Evolutionary conservation across 495 filamentous ascomycete genomes (phyloP), one percentile per base, ranked within the genome.

Genomic region (Talaromyces thailandensis): DNA sequence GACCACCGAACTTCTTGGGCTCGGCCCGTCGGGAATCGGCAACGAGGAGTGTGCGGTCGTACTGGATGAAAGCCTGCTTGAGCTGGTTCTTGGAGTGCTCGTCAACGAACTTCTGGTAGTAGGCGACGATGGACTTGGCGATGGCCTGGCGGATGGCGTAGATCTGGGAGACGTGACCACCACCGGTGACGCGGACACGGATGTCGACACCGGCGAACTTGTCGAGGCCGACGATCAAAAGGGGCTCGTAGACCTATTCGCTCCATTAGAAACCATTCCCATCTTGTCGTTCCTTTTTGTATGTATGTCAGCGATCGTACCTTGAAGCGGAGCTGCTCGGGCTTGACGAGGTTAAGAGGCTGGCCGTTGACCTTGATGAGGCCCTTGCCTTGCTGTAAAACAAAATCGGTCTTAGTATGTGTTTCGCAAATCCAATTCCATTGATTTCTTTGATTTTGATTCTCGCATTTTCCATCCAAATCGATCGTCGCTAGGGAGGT

Each of bases 21-120:
- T 94, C 90, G 75, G 89, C 88, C 65, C 94, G 89, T 69, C 93
- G 84, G 84, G 96, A 96, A 75, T 98, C 94, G 76, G 94, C 95
- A 67, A 98, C 94, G 69, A 98, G 87, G 65, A 98, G 84, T 75
- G 90, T 96, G 69, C 94, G 88, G 84, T 98, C 94, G 84, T 95
- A 98, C 76, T 89, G 84, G 72, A 89, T 88, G 64, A 98, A 84
- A 65, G 89, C 89, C 77, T 92, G 87, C 90, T 98, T 98, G 69
- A 98, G 84, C 80, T 88, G 83, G 87, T 97, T 98, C 90, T 98
- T 98, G 82, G 89, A 88, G 87, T 98, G 91, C 88, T 98, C 94
- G 75, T 98, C 94, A 78, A 98, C 91, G 82, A 87, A 98, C 84
- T 98, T 98, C 86, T 97, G 94, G 89, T 96, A 98, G 89, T 98